Percentiles rank a stretch among this genome's conserved stretches.
Evolutionary conservation across 2,329 filamentous ascomycete species (phyloP).

Genomic region (Sporothrix inflata): DNA sequence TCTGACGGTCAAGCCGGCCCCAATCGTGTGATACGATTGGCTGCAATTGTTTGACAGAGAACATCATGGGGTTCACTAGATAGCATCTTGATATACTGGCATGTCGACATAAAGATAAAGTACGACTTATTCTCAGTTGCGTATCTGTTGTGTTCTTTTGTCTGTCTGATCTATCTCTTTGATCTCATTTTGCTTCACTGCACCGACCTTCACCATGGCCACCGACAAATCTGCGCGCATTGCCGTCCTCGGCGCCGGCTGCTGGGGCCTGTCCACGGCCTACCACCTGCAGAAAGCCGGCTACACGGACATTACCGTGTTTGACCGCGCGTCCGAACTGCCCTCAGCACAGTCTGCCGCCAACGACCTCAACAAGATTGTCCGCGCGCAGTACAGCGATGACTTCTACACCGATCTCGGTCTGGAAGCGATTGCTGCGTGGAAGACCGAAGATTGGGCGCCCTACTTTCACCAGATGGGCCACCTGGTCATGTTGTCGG

Average conservation of each 20-base stretch:
- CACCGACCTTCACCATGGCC: background rate
- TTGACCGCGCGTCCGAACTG: slow-evolving; percentile 9
- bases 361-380: slow-evolving; percentile 65
- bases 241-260: slow-evolving; percentile 8
- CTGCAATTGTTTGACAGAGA: background rate
- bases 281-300: slow-evolving; percentile 16
- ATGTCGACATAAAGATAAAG: background rate
- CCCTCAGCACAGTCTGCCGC: slow-evolving; percentile 48
- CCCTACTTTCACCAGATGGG: slow-evolving; percentile 54
- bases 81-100: background rate
- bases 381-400: slow-evolving; percentile 62
- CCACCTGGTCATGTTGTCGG: slow-evolving; percentile 52
- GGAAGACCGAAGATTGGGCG: slow-evolving; percentile 56
- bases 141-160: no score
- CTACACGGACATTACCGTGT: slow-evolving; percentile 25
- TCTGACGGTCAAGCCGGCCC: background rate
- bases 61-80: background rate
- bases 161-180: no score
- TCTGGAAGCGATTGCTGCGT: slow-evolving; percentile 57
- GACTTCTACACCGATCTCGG: slow-evolving; percentile 58
- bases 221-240: background rate
- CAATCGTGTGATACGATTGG: background rate
- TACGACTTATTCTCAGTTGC: no score
- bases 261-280: slow-evolving; percentile 16
- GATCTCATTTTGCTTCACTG: background rate